Base-by-base conservation (phyloP, 352 stramenopile species). In the Phytophthora europaea region DNA sequence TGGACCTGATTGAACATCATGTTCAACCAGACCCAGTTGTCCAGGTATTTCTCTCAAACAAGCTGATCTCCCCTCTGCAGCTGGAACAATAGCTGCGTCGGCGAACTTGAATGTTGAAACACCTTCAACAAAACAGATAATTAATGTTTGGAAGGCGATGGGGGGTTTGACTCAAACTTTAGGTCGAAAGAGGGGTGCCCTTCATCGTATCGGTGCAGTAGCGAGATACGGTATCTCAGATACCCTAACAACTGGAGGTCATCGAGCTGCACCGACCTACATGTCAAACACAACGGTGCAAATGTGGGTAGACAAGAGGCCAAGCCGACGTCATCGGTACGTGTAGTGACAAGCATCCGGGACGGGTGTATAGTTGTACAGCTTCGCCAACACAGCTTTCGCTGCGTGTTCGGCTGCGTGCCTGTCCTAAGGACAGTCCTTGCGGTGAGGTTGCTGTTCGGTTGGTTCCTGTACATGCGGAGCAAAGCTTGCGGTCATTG, bases 1-100 rank as follows among this genome's bases (percentile, higher is more conserved):
- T 40, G 51, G 63, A 65, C 65, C 48, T 61, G 58, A 6, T 69
- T 73, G 66, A 69, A 69, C 59, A 63, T 64, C 0, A 64, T 64
- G 51, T 73, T 73, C 67, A 73, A 73, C 23, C 59, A 28, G 48
- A 22, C 28, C 23, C 28, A 47, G 58, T 38, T 59, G 58, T 67
- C 16, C 47, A 59, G 16, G 15, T 34, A 54, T 56, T 61, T 26
- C 40, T 54, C 28, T 36, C 23, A 59, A 71, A 59, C 64, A 55
- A 31, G 18, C 45, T 47, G 33, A 66, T 57, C 56, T 15, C 38
- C 38, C 7, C 18, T 50, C 43, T 50, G 43, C 40, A 20, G 40
- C 15, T 31, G 26, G 26, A 31, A 31, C 26, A 31, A 20, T 9
- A 48, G 8, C 45, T 18, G 28, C 45, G 47, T 53, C 16, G 43